Percentiles rank a stretch among this genome's conserved stretches.
phyloP scores from a whole-genome alignment of 1,284 basidiomycete genomes.

The Naganishia albida region DNA sequence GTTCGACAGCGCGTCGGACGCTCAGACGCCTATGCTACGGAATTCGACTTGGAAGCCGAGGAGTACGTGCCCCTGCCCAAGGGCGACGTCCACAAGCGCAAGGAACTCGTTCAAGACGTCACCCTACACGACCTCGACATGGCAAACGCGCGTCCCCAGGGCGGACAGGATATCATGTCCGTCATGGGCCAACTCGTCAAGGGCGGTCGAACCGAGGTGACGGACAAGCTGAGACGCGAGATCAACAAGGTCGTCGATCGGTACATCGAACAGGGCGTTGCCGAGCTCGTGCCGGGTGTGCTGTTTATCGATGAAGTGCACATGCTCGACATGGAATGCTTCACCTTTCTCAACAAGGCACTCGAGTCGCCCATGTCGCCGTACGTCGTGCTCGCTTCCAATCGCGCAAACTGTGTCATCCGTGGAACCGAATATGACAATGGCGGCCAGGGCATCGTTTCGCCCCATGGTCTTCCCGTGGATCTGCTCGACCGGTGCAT shows the following conservation, averaged over 20 bases:
- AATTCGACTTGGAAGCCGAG: slow-evolving; percentile 96
- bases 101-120: slow-evolving; percentile 96
- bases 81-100: slow-evolving; percentile 96
- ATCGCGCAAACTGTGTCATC: slow-evolving; percentile 87
- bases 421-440: slow-evolving; percentile 72
- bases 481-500: slow-evolving; percentile 95
- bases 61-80: slow-evolving; percentile 98
- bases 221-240: slow-evolving; percentile 90
- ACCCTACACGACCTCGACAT: slow-evolving; percentile 95
- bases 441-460: slow-evolving; percentile 68
- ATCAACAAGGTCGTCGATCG: slow-evolving; percentile 98
- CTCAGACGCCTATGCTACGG: slow-evolving; percentile 97
- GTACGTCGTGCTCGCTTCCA: slow-evolving; percentile 94
- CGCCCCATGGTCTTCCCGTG: slow-evolving; percentile 91
- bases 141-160: slow-evolving; percentile 86
- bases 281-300: slow-evolving; percentile 95
- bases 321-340: slow-evolving; percentile 99
- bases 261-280: slow-evolving; percentile 97
- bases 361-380: slow-evolving; percentile 96
- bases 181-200: slow-evolving; percentile 98
- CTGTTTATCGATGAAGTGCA: slow-evolving; percentile 99
- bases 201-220: slow-evolving; percentile 91
- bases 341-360: slow-evolving; percentile 95
- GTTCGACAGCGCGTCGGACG: slow-evolving; percentile 78
- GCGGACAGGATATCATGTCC: slow-evolving; percentile 97